These are phyloP conservation scores for Orbilia blumenaviensis DNA, from an alignment of 2,329 filamentous ascomycete species.

Conservation along the genomic window DNA sequence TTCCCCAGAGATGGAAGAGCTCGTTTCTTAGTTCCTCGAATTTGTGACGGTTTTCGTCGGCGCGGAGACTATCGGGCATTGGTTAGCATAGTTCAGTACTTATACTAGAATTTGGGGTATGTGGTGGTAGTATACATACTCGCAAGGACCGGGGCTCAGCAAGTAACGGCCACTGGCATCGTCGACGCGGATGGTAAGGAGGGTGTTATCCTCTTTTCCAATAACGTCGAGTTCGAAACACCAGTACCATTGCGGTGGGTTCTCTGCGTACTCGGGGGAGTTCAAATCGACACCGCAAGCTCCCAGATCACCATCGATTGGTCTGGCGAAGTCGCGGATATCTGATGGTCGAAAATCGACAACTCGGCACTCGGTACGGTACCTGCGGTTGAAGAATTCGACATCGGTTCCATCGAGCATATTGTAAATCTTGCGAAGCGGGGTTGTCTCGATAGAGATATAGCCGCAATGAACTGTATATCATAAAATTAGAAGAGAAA, in stretches of 20 bases:
- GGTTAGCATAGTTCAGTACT: neutral
- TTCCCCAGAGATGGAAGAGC: slow-evolving; percentile 45
- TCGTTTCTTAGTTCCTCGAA: slow-evolving; percentile 18
- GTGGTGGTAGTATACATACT: slow-evolving; percentile 11
- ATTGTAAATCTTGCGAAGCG: slow-evolving; percentile 9
- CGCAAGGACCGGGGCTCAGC: slow-evolving; percentile 29
- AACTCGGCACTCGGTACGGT: slow-evolving; percentile 43
- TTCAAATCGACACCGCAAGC: slow-evolving; percentile 12
- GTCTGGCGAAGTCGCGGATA: slow-evolving; percentile 29
- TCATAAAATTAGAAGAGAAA: neutral
- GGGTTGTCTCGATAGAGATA: slow-evolving; percentile 29
- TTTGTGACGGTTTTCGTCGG: neutral
- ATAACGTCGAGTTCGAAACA: slow-evolving; percentile 48
- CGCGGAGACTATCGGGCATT: slow-evolving; percentile 3
- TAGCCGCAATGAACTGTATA: slow-evolving; percentile 36
- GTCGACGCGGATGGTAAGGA: slow-evolving; percentile 43
- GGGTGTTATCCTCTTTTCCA: slow-evolving; percentile 10
- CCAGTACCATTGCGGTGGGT: slow-evolving; percentile 39
- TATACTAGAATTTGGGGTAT: neutral
- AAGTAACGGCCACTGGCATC: slow-evolving; percentile 33
- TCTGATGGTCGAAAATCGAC: slow-evolving; percentile 34
- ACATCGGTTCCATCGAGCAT: slow-evolving; percentile 27
- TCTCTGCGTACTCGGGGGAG: neutral
- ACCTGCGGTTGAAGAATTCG: slow-evolving; percentile 41
- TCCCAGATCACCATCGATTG: slow-evolving; percentile 9